phyloP scores from a whole-genome alignment of 176 grass and related monocot species.

The Oryza officinalis region DNA sequence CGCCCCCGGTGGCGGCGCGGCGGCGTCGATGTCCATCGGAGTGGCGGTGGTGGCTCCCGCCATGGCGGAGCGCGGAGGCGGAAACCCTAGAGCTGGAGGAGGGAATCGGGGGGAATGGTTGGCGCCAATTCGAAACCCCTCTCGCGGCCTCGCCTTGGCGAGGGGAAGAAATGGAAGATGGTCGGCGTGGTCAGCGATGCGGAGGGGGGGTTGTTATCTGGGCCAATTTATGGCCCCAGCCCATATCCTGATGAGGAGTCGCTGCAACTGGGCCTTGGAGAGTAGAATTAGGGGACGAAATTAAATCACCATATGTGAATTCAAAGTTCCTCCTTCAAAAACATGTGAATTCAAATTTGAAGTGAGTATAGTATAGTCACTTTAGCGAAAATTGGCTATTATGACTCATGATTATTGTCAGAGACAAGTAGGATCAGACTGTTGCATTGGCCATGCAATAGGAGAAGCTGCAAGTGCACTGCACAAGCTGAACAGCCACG shows the following conservation, averaged over 20 bases:
- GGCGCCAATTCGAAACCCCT: conserved; percentile 69
- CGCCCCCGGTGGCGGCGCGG: conserved; percentile 8
- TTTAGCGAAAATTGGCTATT: not conserved
- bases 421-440: too few relatives aligned
- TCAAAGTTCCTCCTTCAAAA: not conserved
- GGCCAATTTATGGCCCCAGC: not conserved
- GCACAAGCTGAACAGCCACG: too few relatives aligned
- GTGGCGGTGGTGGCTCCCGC: conserved; percentile 50
- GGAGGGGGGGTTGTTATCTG: not conserved
- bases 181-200: not conserved
- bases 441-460: too few relatives aligned
- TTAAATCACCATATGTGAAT: not conserved
- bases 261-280: not conserved
- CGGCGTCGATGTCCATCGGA: conserved; percentile 84
- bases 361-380: not conserved
- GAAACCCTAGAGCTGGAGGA: conserved; percentile 50
- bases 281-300: not conserved
- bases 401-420: too few relatives aligned
- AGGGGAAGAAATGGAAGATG: not conserved
- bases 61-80: conserved; percentile 33
- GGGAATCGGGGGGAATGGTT: conserved; percentile 29
- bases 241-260: not conserved
- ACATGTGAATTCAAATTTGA: not conserved
- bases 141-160: not conserved
- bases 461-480: too few relatives aligned